Percentiles rank a stretch among this genome's conserved stretches.
Conservation (phyloP, 768 basidiomycete genomes). For the Tulasnella sp. region DNA sequence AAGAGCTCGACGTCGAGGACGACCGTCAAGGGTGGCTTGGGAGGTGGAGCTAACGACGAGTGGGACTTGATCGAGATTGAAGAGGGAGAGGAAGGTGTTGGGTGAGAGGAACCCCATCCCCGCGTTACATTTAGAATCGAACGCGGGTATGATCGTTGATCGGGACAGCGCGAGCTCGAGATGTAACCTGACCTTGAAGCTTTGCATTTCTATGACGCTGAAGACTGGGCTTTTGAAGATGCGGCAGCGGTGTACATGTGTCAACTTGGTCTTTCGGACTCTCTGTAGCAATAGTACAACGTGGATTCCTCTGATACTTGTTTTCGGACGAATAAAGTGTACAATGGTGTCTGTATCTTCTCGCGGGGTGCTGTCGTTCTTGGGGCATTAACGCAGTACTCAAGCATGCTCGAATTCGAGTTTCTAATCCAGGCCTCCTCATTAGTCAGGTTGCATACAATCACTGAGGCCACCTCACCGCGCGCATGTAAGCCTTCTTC, state of each 20-base stretch:
- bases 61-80: conserved; percentile 7
- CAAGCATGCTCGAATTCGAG: background rate
- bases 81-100: conserved; percentile 27
- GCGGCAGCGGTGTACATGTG: background rate
- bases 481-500: background rate
- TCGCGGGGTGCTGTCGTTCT: background rate
- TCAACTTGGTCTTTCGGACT: background rate
- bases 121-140: no score
- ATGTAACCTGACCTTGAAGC: background rate
- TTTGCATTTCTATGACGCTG: background rate
- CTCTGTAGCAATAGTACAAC: background rate
- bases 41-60: no score
- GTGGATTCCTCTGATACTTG: background rate
- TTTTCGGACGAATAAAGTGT: background rate
- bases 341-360: background rate
- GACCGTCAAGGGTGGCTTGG: no score
- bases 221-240: background rate
- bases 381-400: background rate
- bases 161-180: background rate
- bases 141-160: background rate
- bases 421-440: background rate
- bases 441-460: background rate
- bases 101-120: background rate
- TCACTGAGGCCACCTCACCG: background rate
- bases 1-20: no score